Base-by-base conservation (phyloP, 495 filamentous ascomycete species). In the Penicillium cosmopolitanum region DNA sequence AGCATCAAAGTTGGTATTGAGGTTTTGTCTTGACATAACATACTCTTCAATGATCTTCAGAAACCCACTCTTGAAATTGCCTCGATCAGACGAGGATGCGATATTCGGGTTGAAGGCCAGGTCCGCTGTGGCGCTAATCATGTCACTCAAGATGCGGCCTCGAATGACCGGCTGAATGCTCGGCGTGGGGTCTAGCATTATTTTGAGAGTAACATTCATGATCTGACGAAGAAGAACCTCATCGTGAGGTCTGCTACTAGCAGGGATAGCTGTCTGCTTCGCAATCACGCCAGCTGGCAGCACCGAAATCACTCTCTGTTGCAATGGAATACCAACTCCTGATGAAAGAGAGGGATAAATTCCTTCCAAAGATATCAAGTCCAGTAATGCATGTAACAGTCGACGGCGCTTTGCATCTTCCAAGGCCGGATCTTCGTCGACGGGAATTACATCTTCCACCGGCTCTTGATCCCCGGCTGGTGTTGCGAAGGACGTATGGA, bases 311-410 rank as follows among this genome's bases (percentile, higher is more conserved):
- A 84, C 76, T 55, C 83, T 71, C 51, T 82, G 72, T 61, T 85
- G 80, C 19, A 85, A 65, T 8, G 83, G 83, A 50, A 85, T 80
- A 0, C 81, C 82, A 23, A 84, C 80, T 19, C 83, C 81, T 13
- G 70, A 60, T 10, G 82, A 83, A 3, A 85, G 69, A 0, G 76
- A 83, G 13, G 83, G 83, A 55, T 85, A 84, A 34, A 85, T 78
- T 10, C 83, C 83, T 61, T 85, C 83, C 1, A 85, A 59, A 0
- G 82, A 80, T 28, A 84, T 73, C 43, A 85, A 61, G 55, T 85
- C 83, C 13, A 85, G 69, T 15, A 85, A 69, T 7, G 77, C 77
- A 70, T 78, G 74, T 2, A 84, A 58, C n/a, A 75, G 66, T 21
- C 81, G 76, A 25, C 79, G 78, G 18, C 73, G 72, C 62, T 71